Percentiles rank a stretch among this genome's conserved stretches.
These are phyloP conservation scores for Spathaspora girioi DNA, from an alignment of 805 yeast species.

Conservation along the genomic window DNA sequence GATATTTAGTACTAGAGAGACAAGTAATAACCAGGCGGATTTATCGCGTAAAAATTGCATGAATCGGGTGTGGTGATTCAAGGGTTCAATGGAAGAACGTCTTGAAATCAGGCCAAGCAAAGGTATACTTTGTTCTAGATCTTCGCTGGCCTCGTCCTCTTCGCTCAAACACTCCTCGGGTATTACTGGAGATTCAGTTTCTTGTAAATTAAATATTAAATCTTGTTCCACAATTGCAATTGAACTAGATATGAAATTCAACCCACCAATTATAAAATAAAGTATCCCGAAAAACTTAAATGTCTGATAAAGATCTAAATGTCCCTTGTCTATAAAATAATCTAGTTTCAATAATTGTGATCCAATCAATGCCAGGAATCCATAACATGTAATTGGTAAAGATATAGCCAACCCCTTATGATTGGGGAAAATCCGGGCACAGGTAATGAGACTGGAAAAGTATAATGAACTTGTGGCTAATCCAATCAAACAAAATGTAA, in stretches of 20 bases:
- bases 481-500: constrained; percentile 59
- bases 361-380: constrained; percentile 73
- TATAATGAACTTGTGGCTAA: constrained; percentile 70
- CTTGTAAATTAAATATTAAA: constrained; percentile 6
- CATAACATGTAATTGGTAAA: constrained; percentile 85
- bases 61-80: constrained; percentile 31
- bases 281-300: constrained; percentile 50
- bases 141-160: neutral
- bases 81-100: constrained; percentile 28
- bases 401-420: constrained; percentile 79
- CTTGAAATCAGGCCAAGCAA: constrained; percentile 28
- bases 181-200: constrained; percentile 32
- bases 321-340: constrained; percentile 25
- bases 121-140: constrained; percentile 14
- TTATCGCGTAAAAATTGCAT: constrained; percentile 45
- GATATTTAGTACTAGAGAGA: constrained; percentile 60
- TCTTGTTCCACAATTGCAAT: constrained; percentile 59
- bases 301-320: constrained; percentile 47
- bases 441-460: constrained; percentile 68
- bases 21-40: constrained; percentile 60
- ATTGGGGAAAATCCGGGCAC: constrained; percentile 81
- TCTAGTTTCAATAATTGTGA: constrained; percentile 53
- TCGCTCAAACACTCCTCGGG: neutral
- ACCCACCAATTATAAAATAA: constrained; percentile 52
- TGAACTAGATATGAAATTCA: constrained; percentile 63